phyloP scores from a whole-genome alignment of 2,329 filamentous ascomycete genomes.

The Fonsecaea multimorphosa region DNA sequence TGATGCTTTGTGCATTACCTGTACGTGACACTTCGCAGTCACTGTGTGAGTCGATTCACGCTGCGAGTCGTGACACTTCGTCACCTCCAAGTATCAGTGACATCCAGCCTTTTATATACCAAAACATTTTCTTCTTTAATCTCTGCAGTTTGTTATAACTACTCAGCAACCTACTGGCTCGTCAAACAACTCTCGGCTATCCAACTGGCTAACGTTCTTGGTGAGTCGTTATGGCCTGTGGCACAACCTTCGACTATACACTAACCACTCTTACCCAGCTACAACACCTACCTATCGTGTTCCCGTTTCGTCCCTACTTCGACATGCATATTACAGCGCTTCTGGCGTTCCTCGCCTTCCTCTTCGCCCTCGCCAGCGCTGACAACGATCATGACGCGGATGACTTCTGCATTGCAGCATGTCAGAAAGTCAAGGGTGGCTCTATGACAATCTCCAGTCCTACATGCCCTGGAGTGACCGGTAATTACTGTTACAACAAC shows the following conservation, averaged over 20 bases:
- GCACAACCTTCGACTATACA: not conserved
- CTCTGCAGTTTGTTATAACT: not conserved
- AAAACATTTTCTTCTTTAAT: not conserved
- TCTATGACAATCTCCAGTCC: not conserved
- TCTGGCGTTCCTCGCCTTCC: not conserved
- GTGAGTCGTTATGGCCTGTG: not conserved
- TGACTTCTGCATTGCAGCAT: not conserved
- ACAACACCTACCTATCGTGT: not conserved
- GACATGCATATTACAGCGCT: not conserved
- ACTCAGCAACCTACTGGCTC: not conserved
- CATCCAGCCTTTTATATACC: not conserved
- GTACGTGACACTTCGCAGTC: not conserved
- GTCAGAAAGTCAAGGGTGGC: not conserved
- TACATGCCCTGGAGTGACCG: constrained; percentile 2
- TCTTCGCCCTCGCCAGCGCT: not conserved
- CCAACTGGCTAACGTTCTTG: not conserved
- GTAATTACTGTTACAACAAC: not conserved
- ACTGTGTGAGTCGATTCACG: not conserved
- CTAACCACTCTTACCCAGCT: not conserved
- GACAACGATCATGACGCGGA: not conserved
- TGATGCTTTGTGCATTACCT: not conserved
- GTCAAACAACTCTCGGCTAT: not conserved
- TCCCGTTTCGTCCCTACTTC: not conserved
- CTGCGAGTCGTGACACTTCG: not conserved
- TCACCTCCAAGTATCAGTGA: not conserved